Conservation (phyloP, 2,329 filamentous ascomycete genomes). For the Ophiocordyceps sinensis region DNA sequence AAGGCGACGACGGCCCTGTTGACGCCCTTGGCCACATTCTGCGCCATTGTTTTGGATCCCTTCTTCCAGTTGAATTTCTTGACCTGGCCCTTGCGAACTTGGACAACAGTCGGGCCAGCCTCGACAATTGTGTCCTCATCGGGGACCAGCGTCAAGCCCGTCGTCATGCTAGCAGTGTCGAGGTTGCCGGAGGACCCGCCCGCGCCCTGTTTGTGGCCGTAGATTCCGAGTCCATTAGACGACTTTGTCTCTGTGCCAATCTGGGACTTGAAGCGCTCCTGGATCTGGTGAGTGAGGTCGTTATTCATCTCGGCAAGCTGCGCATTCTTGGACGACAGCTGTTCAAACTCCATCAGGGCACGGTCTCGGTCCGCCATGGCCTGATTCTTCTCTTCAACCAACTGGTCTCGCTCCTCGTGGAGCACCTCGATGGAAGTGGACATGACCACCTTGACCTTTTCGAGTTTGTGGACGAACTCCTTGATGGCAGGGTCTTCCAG, state of each 20-base stretch:
- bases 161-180: slow-evolving; percentile 37
- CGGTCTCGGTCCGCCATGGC: slow-evolving; percentile 80
- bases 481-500: slow-evolving; percentile 85
- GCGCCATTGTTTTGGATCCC: slow-evolving; percentile 82
- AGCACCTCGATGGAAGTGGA: slow-evolving; percentile 42
- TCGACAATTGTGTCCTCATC: slow-evolving; percentile 55
- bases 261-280: slow-evolving; percentile 79
- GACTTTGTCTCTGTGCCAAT: slow-evolving; percentile 35
- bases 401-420: slow-evolving; percentile 59
- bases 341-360: slow-evolving; percentile 88
- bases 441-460: slow-evolving; percentile 46
- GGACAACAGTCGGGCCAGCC: slow-evolving; percentile 80
- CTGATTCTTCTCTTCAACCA: slow-evolving; percentile 73
- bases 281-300: slow-evolving; percentile 84
- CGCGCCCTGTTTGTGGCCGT: slow-evolving; percentile 35
- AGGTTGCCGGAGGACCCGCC: slow-evolving; percentile 36
- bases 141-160: slow-evolving; percentile 43
- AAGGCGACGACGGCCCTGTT: slow-evolving; percentile 77
- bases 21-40: slow-evolving; percentile 86
- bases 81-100: slow-evolving; percentile 82
- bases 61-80: slow-evolving; percentile 99
- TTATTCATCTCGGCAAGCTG: slow-evolving; percentile 94
- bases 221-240: slow-evolving; percentile 43
- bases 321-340: slow-evolving; percentile 83
- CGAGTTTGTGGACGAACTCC: slow-evolving; percentile 67